Conservation (phyloP, 148 eudicot species). For the Fagopyrum tataricum region DNA sequence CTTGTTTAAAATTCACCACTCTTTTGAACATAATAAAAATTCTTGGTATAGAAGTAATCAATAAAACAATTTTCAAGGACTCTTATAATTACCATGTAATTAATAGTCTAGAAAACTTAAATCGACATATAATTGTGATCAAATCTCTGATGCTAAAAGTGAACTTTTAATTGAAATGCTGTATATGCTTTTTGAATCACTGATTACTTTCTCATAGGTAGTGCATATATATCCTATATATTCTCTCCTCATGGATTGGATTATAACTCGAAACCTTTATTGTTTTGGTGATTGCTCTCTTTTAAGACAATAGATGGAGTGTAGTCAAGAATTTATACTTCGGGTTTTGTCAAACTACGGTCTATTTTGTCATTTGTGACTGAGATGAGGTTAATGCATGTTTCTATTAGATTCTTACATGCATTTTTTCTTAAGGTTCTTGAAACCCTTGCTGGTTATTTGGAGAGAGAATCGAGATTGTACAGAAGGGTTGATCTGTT, state of each 20-base stretch:
- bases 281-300: neutral
- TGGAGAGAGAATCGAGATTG: slow-evolving; percentile 74
- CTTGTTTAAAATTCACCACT: no score
- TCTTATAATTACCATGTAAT: no score
- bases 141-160: no score
- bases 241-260: neutral
- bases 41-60: no score
- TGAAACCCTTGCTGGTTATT: slow-evolving; percentile 57
- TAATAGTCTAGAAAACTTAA: no score
- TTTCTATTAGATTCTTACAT: neutral
- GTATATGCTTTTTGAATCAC: neutral
- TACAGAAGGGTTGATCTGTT: slow-evolving; percentile 78
- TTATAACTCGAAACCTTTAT: neutral
- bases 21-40: no score
- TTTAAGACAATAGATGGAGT: neutral
- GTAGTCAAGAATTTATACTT: neutral
- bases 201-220: neutral
- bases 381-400: neutral
- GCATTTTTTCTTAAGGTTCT: slow-evolving; percentile 49
- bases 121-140: no score
- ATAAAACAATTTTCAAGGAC: no score
- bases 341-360: neutral
- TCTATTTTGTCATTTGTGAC: neutral
- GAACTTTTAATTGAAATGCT: neutral
- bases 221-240: neutral